These are phyloP conservation scores for Solanum etuberosum DNA, from an alignment of 257 asterid species.

Conservation along the genomic window DNA sequence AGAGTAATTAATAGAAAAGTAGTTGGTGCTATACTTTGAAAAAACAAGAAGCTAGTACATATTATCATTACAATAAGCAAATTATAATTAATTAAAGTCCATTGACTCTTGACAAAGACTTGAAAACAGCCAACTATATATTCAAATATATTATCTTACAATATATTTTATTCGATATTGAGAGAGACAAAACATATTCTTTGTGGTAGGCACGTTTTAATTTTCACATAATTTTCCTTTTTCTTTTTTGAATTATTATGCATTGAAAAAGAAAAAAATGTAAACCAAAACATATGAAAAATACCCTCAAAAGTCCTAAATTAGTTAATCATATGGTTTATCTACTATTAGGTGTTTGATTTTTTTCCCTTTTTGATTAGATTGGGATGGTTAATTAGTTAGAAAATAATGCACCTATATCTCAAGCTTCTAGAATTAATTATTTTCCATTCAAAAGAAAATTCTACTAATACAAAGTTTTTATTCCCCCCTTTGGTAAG, in stretches of 20 bases:
- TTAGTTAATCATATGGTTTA: background rate
- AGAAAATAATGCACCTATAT: background rate
- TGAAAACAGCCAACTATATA: background rate
- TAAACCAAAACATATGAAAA: background rate
- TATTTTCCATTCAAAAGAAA: background rate
- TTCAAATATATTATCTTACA: background rate
- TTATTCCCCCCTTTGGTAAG: background rate
- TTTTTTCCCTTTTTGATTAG: background rate
- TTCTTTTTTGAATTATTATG: background rate
- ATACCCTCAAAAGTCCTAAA: background rate
- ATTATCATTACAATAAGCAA: background rate
- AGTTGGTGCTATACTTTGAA: background rate
- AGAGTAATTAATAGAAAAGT: background rate
- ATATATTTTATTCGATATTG: background rate
- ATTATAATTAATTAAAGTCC: background rate
- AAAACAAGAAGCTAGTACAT: background rate
- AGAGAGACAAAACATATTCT: background rate
- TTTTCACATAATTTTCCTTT: background rate
- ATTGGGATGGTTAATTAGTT: background rate
- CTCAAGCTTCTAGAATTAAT: background rate
- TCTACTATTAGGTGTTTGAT: background rate
- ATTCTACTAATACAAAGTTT: background rate
- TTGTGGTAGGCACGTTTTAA: background rate
- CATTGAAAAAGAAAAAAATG: background rate
- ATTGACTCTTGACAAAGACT: background rate